Evolutionary conservation across 495 filamentous ascomycete genomes (phyloP).

Genomic region (Xylaria bambusicola): DNA sequence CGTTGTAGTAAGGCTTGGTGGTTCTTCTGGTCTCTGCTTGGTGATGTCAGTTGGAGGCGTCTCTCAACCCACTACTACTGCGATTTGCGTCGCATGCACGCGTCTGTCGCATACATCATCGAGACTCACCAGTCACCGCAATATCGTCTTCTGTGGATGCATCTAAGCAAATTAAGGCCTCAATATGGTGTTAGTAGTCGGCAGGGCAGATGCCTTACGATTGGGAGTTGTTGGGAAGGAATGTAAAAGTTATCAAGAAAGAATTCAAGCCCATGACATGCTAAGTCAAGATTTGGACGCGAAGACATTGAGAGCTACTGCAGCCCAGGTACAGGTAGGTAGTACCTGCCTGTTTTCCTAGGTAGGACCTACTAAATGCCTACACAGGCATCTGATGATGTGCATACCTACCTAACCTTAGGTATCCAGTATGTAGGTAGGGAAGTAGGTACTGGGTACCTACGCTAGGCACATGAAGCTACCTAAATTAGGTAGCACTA

Average conservation of each 20-base stretch:
- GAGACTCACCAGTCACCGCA: constrained; percentile 6
- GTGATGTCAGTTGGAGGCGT: constrained; percentile 37
- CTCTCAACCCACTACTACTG: constrained; percentile 19
- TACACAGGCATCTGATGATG: too few relatives aligned
- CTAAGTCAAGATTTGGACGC: background rate
- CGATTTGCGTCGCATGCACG: constrained; percentile 10
- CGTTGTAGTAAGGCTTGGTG: constrained; percentile 11
- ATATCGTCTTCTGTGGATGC: background rate
- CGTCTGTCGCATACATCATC: constrained; percentile 1
- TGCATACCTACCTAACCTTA: too few relatives aligned
- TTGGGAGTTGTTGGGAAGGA: constrained; percentile 3
- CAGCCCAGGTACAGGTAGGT: too few relatives aligned
- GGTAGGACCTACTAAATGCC: too few relatives aligned
- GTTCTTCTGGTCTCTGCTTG: constrained; percentile 24
- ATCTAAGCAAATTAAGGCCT: background rate
- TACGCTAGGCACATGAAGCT: too few relatives aligned
- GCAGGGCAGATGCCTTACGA: background rate
- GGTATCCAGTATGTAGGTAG: too few relatives aligned
- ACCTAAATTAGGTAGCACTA: too few relatives aligned
- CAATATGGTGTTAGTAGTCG: background rate
- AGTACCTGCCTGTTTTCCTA: too few relatives aligned
- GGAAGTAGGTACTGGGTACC: too few relatives aligned
- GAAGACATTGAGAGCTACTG: constrained; percentile 6
- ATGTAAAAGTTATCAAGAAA: constrained; percentile 16
- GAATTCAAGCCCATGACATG: constrained; percentile 9